phyloP scores from a whole-genome alignment of 2,329 filamentous ascomycete species.

The Aureobasidium sp. region DNA sequence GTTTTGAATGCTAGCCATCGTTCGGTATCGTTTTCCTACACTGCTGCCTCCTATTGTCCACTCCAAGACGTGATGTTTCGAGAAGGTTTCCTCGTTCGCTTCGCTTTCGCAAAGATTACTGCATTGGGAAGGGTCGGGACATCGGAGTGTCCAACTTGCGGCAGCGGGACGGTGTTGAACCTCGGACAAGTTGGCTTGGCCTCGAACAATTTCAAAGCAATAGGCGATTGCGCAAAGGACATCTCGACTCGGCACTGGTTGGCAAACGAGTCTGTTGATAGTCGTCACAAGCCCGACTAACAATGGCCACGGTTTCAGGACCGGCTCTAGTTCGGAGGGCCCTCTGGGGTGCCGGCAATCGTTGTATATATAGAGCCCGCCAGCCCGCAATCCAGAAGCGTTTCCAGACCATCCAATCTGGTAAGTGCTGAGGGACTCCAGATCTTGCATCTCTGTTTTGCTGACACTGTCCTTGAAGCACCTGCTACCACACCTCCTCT shows the following conservation, averaged over 20 bases:
- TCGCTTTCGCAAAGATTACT: slow-evolving; percentile 4
- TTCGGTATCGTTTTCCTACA: neutral
- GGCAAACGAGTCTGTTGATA: neutral
- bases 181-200: slow-evolving; percentile 3
- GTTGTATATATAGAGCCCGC: slow-evolving; percentile 5
- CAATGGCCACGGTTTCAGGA: neutral
- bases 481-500: neutral
- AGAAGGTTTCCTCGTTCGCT: neutral
- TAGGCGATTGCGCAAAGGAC: neutral
- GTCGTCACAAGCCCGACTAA: neutral
- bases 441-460: neutral
- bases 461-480: neutral
- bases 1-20: neutral
- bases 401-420: slow-evolving; percentile 1
- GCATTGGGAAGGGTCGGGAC: neutral
- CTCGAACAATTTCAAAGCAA: slow-evolving; percentile 6
- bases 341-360: neutral
- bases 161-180: neutral
- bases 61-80: neutral
- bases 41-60: neutral
- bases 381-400: slow-evolving; percentile 12
- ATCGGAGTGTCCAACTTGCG: neutral
- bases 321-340: slow-evolving; percentile 1
- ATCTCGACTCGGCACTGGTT: neutral
- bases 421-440: neutral